Conservation (phyloP, 306 rosid genomes). For the Cicer cuneatum region DNA sequence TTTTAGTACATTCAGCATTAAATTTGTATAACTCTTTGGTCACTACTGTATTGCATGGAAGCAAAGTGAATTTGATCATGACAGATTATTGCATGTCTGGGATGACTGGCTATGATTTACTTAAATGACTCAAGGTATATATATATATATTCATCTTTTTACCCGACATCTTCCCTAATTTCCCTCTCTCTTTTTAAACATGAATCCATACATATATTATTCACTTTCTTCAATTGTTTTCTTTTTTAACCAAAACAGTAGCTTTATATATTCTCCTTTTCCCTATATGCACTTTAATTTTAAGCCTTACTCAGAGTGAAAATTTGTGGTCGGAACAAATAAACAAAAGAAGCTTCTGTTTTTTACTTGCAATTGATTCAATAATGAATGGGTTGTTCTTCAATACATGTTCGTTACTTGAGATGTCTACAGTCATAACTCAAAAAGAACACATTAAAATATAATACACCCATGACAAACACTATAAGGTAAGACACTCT, state of each 20-base stretch:
- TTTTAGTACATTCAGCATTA: background rate
- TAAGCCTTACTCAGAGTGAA: no score
- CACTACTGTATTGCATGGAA: slow-evolving; percentile 58
- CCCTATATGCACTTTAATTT: no score
- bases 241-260: background rate
- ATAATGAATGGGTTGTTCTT: no score
- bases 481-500: no score
- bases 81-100: slow-evolving; percentile 99
- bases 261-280: no score
- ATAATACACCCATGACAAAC: no score
- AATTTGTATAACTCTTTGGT: background rate
- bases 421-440: no score
- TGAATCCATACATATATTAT: background rate
- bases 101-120: slow-evolving; percentile 98
- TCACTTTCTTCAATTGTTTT: slow-evolving; percentile 1
- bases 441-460: no score
- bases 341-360: no score
- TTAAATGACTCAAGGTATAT: slow-evolving; percentile 85
- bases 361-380: no score
- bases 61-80: slow-evolving; percentile 96
- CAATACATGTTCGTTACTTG: no score
- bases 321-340: no score
- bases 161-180: slow-evolving; percentile 52
- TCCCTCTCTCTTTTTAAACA: slow-evolving; percentile 43
- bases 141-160: slow-evolving; percentile 29